These are phyloP conservation scores for Crepidotus variabilis DNA, from an alignment of 768 basidiomycete species.

Conservation along the genomic window DNA sequence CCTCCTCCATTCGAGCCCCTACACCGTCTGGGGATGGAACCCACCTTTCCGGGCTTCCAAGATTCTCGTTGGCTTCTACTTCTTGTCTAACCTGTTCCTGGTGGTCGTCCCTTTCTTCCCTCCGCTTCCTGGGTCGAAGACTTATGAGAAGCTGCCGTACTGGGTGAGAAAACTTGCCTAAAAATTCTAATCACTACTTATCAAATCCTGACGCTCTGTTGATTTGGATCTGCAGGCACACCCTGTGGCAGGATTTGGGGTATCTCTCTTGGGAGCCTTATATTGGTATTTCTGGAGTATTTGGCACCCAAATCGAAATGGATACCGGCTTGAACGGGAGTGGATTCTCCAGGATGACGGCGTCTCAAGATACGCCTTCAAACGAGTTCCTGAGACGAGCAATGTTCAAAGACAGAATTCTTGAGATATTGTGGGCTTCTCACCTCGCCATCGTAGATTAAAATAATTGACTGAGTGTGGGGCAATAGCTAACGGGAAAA, in stretches of 20 bases:
- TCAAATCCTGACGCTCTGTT: background rate
- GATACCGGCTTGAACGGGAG: constrained; percentile 47
- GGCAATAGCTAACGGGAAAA: too few species aligned
- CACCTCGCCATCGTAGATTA: too few species aligned
- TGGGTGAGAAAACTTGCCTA: constrained; percentile 44
- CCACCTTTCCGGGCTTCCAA: constrained; percentile 63
- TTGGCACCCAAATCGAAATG: constrained; percentile 43
- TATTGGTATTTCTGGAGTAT: constrained; percentile 57
- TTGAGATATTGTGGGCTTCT: too few species aligned
- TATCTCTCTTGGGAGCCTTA: constrained; percentile 44
- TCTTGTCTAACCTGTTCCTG: constrained; percentile 64
- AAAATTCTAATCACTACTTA: background rate
- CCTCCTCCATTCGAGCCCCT: constrained; percentile 48
- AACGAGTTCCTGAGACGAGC: constrained; percentile 25
- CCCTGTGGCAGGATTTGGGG: constrained; percentile 38
- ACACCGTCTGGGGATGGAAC: constrained; percentile 47
- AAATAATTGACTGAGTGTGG: too few species aligned
- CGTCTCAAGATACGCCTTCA: constrained; percentile 50
- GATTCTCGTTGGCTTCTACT: constrained; percentile 46
- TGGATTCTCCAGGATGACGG: constrained; percentile 54
- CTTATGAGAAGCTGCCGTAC: constrained; percentile 62
- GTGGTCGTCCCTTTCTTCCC: constrained; percentile 61
- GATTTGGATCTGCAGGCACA: constrained; percentile 36
- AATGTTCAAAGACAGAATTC: too few species aligned
- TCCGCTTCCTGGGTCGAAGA: constrained; percentile 44